Base-by-base conservation (phyloP, 805 yeast genomes). In the Babjeviella inositovora region DNA sequence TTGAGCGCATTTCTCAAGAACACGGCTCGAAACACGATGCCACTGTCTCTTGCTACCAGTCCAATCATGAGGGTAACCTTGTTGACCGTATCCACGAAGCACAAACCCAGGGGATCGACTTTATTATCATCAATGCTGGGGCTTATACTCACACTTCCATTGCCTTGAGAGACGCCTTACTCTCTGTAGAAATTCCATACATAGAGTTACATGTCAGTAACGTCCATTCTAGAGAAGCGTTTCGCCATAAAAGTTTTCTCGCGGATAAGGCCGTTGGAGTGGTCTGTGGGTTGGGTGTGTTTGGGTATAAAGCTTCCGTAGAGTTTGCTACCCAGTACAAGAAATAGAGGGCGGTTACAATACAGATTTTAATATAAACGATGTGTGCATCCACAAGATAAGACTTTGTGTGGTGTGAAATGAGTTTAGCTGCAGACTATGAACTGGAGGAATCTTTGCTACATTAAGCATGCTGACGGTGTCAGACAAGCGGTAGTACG, bases 131-230 rank as follows among this genome's bases (percentile, higher is more conserved):
- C 23, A 61, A 61, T 31, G 67, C 67, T 8, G 67, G 67, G 22
- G 68, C 68, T 7, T 60, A 56, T 33, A 61, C 67, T 2, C 68
- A 61, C 30, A 61, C 67, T 1, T 57, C 65, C 1, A 55, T 61
- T 12, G 68, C 61, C 2, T 45, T 61, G 8, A 50, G 68, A 27
- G 68, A 61, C 34, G 68, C 68, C 4, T 40, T 61, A 18, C 33
- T 58, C 18, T 61, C 58, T 19, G 61, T 61, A 4, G 55, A 53
- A 13, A 59, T 61, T 24, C 67, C 68, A 13, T 61, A 53, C 31
- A 45, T 61, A 14, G 68, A 61, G 33, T 48, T 61, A 5, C 68
- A 61, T 35, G 56, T 61, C 33, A 59, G 67, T 18, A 61, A 61
- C 33, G 61, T 60, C 17, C 68, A 61, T 28, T 59, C 58, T 21